Conservation (phyloP, 148 eudicot genomes). For the Heliosperma pusillum region DNA sequence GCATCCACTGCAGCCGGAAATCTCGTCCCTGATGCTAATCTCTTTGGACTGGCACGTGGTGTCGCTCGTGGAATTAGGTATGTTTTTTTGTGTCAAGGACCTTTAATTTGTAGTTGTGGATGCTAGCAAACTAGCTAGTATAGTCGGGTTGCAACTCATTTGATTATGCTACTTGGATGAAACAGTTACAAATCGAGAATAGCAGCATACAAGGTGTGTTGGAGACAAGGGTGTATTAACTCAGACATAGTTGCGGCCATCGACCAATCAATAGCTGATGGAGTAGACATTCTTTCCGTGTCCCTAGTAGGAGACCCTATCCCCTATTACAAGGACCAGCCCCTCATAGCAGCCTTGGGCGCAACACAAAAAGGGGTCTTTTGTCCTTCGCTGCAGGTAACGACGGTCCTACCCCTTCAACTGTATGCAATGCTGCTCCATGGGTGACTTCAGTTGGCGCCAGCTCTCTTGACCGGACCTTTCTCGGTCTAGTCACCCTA, state of each 20-base stretch:
- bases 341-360: slow-evolving; percentile 51
- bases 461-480: slow-evolving; percentile 48
- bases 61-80: slow-evolving; percentile 61
- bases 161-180: too few relatives aligned
- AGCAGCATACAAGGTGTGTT: slow-evolving; percentile 68
- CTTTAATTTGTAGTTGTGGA: too few relatives aligned
- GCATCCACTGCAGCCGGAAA: slow-evolving; percentile 65
- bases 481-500: slow-evolving; percentile 39
- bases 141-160: too few relatives aligned
- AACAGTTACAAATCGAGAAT: slow-evolving; percentile 47
- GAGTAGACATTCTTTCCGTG: slow-evolving; percentile 55
- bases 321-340: slow-evolving; percentile 45
- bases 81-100: too few relatives aligned
- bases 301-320: slow-evolving; percentile 51
- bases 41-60: slow-evolving; percentile 51
- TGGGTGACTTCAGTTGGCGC: slow-evolving; percentile 69
- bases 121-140: too few relatives aligned
- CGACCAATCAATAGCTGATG: slow-evolving; percentile 51
- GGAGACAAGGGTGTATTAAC: slow-evolving; percentile 39
- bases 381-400: slow-evolving; percentile 69
- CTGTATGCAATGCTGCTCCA: slow-evolving; percentile 57
- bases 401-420: slow-evolving; percentile 46
- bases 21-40: slow-evolving; percentile 41
- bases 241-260: slow-evolving; percentile 59
- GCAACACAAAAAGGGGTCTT: slow-evolving; percentile 48